Base-by-base conservation (phyloP, 83 land plant species). In the Diphasiastrum complanatum region DNA sequence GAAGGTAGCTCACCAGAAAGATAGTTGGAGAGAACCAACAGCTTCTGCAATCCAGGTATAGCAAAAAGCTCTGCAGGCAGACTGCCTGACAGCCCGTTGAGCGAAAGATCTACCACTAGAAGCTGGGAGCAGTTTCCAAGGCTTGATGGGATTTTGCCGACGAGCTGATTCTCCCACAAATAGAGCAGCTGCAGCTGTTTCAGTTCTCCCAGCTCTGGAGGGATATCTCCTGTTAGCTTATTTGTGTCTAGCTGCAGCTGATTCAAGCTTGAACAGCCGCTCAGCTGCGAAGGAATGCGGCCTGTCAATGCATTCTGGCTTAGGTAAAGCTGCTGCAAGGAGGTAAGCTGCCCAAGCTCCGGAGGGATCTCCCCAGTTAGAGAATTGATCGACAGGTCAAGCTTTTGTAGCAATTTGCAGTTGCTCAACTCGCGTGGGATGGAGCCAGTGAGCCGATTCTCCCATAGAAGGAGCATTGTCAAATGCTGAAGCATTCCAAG, bases 1-100 rank as follows among this genome's bases (percentile, higher is more conserved):
- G 33, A 5, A 14, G 58, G 33, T 26, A 54, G 25, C 58, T 54
- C 28, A 25, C 58, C 58, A 4, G 58, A 26, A 20, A 54, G 29
- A 27, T 27, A 25, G 58, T 54, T 26, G 10, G 50, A 4, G 33
- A 16, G 19, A 50, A n/a, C 38, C 18, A 28, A 24, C 16, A 54
- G 33, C 58, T 23, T 26, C 26, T 5, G 33, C 30, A 54, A 26
- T 26, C 4, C 51, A 18, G 22, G 18, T 10, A 59, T 16, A 8
- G 5, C n/a, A 33, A 14, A 27, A 4, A 54, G 30, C 34, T 54
- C 34, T n/a, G 33, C 14, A 6, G 58, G 58, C 30, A 54, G 30
- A 5, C 72, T 68, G 5, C 87, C 84, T 24, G 79, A 38, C 52
- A 84, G 72, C 1, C 52, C 51, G 69, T 84, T 84, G 68, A 76